These are phyloP conservation scores for Boletus reticulatus DNA, from an alignment of 768 basidiomycete species.

Conservation along the genomic window DNA sequence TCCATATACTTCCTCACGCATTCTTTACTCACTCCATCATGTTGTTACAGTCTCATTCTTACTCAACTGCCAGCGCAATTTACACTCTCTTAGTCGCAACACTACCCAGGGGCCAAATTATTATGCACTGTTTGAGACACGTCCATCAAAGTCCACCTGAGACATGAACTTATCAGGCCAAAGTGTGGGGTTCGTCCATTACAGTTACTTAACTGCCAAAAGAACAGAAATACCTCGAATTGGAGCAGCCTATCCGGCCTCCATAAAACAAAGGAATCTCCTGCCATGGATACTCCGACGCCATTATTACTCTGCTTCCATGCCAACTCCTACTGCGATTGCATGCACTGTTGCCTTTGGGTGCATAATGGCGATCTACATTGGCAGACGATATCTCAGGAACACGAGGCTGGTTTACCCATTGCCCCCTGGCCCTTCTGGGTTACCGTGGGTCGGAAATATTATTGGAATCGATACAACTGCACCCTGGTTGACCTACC, in stretches of 20 bases:
- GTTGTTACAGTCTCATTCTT: too few relatives aligned
- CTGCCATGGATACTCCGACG: not conserved
- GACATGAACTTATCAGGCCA: not conserved
- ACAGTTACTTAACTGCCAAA: not conserved
- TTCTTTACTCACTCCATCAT: too few relatives aligned
- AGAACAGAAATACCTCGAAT: not conserved
- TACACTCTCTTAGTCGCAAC: too few relatives aligned
- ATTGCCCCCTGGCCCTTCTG: not conserved
- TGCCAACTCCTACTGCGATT: not conserved
- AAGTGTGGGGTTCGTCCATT: not conserved
- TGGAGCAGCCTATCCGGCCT: not conserved
- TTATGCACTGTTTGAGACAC: not conserved
- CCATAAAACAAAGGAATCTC: not conserved
- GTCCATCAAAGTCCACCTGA: not conserved
- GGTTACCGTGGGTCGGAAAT: constrained; percentile 1
- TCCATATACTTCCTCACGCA: too few relatives aligned
- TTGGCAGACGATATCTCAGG: not conserved
- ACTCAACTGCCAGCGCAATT: too few relatives aligned
- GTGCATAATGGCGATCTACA: not conserved
- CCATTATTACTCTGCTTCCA: not conserved
- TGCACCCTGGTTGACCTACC: constrained; percentile 21
- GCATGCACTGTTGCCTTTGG: not conserved
- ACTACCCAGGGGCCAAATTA: not conserved
- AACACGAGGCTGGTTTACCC: constrained; percentile 25
- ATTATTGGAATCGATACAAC: not conserved